Evolutionary conservation across 1,139 yeast genomes (phyloP), one percentile per base, ranked within the genome.

Genomic region (Suhomyces ambrosiae): DNA sequence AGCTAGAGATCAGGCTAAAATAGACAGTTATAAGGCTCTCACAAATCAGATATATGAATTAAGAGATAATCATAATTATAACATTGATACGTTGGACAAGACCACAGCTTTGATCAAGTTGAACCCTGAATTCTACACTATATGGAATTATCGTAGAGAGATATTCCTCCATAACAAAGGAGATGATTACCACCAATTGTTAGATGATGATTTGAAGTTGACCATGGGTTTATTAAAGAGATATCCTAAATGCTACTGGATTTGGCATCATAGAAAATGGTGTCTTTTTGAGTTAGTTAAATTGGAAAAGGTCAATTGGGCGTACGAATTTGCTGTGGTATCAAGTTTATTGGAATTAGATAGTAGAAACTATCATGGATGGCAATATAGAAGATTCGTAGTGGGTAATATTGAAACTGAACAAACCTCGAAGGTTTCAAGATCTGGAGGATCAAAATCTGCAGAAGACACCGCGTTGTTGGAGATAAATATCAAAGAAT

Each of bases 261-360:
- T 92, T 13, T 92, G 97, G 97, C 86, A 84, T 53, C 97, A 92
- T 58, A 72, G 99, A 22, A 65, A 77, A 14, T 92, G 98, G 98
- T 76, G 87, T 35, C 63, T 92, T 27, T 70, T 74, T 37, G 67
- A 71, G 42, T 66, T 79, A 33, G 80, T 83, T 5, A 52, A 56
- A 1, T 42, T 56, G 5, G 73, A 77, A 4, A 43, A 40, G 31
- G 75, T 73, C 7, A 66, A 83, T 39, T 89, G 95, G 95, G 57
- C 68, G 10, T 62, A 60, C 32, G 98, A 92, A 54, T 63, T 92
- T 49, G 71, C 61, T 1, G 71, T 88, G 7, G 90, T 87, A 2
- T 76, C 78, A 35, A 82, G 79, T 53, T 65, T 92, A 52, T 69
- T 92, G 38, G 74, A 75, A 24, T 60, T 76, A 45, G 98, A 92